Evolutionary conservation across 305 asterid species (phyloP), one percentile per base, ranked within the genome.

Genomic region (Withania somnifera): DNA sequence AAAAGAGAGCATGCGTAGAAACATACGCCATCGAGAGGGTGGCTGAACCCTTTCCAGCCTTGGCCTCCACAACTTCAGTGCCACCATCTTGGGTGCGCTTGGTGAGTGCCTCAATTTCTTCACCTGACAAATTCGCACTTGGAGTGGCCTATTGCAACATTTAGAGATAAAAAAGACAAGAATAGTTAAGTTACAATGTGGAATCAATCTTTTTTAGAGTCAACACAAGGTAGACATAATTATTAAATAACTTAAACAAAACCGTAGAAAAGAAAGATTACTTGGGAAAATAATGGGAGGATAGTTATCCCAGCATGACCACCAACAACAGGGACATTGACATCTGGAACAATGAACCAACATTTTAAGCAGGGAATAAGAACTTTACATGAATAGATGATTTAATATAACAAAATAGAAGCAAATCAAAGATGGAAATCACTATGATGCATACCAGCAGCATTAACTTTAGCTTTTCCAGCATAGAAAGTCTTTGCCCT

Each of bases 21-120:
- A 88, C 97, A 88, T 89, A 94, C 97, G 97, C 98, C 99, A 95
- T 94, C 52, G 99, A 95, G 45, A 95, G 95, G 56, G 99, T 95
- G 79, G 99, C 98, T 40, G 99, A 94, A 81, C 97, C 98, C 89
- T 95, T 95, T 86, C 90, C 92, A 79, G 98, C 99, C 90, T 95
- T 95, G 22, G 99, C 99, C 86, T 92, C 97, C 38, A 95, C 99
- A 63, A 95, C 99, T 85, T 95, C 99, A 0, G 97, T 95, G 54
- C 97, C 97, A 89, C 99, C 99, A 81, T 94, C 97, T 89, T 95
- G 99, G 68, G 97, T 94, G 88, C 99, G 87, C 81, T 94, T 91
- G 24, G 99, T 93, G 66, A 94, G 93, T 84, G 98, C 99, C 81
- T 32, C 76, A 75, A 95, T 91, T 5, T 86, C 90, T 11, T 94